Conservation (phyloP, 495 filamentous ascomycete genomes). For the Cercophora samala region DNA sequence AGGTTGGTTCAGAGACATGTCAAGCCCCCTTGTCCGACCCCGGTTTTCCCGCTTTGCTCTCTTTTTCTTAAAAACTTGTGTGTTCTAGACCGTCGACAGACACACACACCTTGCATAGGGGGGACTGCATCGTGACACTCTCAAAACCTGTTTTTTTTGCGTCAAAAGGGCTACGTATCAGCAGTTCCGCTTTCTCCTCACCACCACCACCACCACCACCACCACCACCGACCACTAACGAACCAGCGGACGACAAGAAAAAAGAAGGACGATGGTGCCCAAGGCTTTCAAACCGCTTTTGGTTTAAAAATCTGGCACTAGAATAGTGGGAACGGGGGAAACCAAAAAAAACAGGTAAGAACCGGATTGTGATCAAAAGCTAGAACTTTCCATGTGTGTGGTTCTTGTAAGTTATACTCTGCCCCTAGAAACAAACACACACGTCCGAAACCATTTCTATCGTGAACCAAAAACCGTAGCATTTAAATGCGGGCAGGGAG, state of each 20-base stretch:
- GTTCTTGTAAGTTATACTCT: not conserved
- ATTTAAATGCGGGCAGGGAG: too few relatives aligned
- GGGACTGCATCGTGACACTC: slow-evolving; percentile 19
- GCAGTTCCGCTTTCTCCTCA: slow-evolving; percentile 6
- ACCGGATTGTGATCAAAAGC: not conserved
- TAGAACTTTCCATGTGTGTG: not conserved
- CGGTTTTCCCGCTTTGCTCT: not conserved
- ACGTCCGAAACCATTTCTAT: not conserved
- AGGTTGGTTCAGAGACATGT: not conserved
- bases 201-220: not conserved
- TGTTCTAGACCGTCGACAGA: not conserved
- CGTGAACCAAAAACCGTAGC: not conserved
- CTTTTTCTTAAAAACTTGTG: not conserved
- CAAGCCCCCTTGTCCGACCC: not conserved
- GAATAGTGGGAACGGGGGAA: too few relatives aligned
- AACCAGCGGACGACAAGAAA: not conserved
- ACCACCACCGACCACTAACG: too few relatives aligned
- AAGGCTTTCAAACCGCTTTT: too few relatives aligned
- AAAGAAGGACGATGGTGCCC: not conserved
- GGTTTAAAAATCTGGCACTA: too few relatives aligned
- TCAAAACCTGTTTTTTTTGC: slow-evolving; percentile 35
- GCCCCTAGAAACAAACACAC: not conserved
- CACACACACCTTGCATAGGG: slow-evolving; percentile 25
- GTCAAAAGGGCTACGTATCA: slow-evolving; percentile 16
- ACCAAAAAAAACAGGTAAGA: too few relatives aligned